These are phyloP conservation scores for Aspergillus luchuensis DNA, from an alignment of 2,329 filamentous ascomycete genomes.

Conservation along the genomic window DNA sequence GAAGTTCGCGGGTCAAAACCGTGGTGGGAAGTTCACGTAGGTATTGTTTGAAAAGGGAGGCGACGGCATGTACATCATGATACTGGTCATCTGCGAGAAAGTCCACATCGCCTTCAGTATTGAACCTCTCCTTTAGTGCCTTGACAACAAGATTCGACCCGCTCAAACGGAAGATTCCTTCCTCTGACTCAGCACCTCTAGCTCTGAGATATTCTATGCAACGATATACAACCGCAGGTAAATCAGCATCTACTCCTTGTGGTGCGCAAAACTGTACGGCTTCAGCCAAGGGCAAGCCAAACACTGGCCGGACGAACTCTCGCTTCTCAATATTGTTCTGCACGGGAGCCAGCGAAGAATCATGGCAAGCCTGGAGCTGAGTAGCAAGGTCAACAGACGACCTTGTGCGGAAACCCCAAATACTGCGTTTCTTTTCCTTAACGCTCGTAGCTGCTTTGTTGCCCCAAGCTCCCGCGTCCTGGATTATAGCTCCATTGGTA, in stretches of 20 bases:
- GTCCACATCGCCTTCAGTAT: constrained; percentile 87
- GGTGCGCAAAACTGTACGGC: constrained; percentile 82
- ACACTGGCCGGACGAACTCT: constrained; percentile 69
- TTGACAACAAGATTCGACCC: constrained; percentile 97
- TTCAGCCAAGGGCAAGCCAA: constrained; percentile 81
- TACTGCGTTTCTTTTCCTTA: constrained; percentile 78
- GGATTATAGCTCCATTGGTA: constrained; percentile 80
- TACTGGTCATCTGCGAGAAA: constrained; percentile 76
- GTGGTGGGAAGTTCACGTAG: constrained; percentile 88
- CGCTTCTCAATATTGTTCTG: constrained; percentile 52
- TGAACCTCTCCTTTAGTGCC: constrained; percentile 86
- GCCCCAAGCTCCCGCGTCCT: constrained; percentile 83
- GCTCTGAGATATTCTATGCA: constrained; percentile 90
- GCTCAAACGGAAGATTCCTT: constrained; percentile 94
- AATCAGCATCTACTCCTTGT: constrained; percentile 67
- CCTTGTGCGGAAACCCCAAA: constrained; percentile 66
- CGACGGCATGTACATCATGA: constrained; percentile 94
- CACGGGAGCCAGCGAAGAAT: constrained; percentile 50
- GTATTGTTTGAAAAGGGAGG: constrained; percentile 90
- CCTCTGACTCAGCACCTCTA: constrained; percentile 79
- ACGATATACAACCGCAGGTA: constrained; percentile 92
- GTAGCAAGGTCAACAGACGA: constrained; percentile 67
- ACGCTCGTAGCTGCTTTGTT: constrained; percentile 66
- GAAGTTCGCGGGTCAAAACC: constrained; percentile 86
- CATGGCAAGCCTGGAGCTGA: constrained; percentile 35